phyloP scores from a whole-genome alignment of 352 stramenopile species.

The Globisporangium apiculatum region DNA sequence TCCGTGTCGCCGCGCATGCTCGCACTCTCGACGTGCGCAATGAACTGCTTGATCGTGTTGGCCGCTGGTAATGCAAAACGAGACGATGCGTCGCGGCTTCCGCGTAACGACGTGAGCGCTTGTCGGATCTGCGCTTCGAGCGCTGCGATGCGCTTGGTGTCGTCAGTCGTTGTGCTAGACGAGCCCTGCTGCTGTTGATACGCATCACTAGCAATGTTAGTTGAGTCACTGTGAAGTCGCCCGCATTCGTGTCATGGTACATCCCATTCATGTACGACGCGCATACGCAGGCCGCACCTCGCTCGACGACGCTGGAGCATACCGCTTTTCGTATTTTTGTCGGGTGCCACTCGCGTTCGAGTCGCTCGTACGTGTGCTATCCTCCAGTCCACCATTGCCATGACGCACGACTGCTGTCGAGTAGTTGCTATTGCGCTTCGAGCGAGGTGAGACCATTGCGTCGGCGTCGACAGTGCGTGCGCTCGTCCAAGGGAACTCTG shows the following conservation, averaged over 20 bases:
- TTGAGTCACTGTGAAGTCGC: no score
- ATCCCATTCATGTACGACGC: neutral
- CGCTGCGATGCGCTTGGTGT: slow-evolving; percentile 11
- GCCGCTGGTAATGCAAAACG: slow-evolving; percentile 15
- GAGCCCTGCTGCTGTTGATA: neutral
- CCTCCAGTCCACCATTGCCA: neutral
- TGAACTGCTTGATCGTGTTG: slow-evolving; percentile 22
- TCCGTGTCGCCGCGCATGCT: slow-evolving; percentile 4
- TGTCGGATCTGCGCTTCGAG: slow-evolving; percentile 20
- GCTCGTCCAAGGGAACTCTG: no score
- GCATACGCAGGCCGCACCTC: neutral
- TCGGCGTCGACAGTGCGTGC: no score
- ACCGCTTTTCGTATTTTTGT: slow-evolving; percentile 3
- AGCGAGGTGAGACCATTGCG: slow-evolving; percentile 5
- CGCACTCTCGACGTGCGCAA: slow-evolving; percentile 14
- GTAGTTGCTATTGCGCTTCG: slow-evolving; percentile 2
- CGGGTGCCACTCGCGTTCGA: neutral
- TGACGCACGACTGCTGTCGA: neutral
- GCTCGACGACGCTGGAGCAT: neutral
- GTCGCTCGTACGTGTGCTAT: neutral
- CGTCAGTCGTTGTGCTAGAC: neutral
- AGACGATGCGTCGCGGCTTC: neutral
- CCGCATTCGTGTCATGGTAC: no score
- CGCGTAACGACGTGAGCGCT: slow-evolving; percentile 18
- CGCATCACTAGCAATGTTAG: no score